Evolutionary conservation across 257 asterid genomes (phyloP).

Genomic region (Schizonepeta tenuifolia): DNA sequence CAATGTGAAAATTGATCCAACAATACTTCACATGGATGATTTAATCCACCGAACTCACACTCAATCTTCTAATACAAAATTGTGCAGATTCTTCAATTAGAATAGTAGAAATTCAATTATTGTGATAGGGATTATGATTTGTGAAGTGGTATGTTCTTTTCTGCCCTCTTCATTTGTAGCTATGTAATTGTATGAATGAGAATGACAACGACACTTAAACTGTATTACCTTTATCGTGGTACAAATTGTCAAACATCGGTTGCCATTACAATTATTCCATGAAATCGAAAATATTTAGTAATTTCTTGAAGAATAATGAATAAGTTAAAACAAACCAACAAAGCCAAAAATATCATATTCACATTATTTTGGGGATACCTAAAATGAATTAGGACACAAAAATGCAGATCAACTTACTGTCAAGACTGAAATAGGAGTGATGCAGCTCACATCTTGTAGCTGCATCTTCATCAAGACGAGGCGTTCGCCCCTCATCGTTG

Average conservation of each 20-base stretch:
- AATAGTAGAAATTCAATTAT: not conserved
- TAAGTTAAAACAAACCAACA: not conserved
- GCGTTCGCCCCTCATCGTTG: slow-evolving; percentile 69
- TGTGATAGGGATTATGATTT: not conserved
- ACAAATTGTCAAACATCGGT: not conserved
- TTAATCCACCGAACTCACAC: not conserved
- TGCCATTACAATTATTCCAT: not conserved
- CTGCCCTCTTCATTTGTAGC: too few relatives aligned
- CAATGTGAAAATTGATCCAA: too few relatives aligned
- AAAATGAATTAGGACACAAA: not conserved
- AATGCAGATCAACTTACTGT: slow-evolving; percentile 54
- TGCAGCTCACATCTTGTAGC: slow-evolving; percentile 57
- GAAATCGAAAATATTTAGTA: not conserved
- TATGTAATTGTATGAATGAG: not conserved
- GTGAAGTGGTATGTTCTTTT: too few relatives aligned
- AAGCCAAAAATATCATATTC: not conserved
- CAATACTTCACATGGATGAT: not conserved
- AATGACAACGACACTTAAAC: not conserved
- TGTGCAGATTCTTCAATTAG: not conserved
- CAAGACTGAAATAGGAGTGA: slow-evolving; percentile 69
- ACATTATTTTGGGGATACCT: not conserved
- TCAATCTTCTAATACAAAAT: not conserved
- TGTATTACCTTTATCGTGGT: not conserved
- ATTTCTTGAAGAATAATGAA: not conserved
- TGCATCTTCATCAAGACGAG: slow-evolving; percentile 53